Conservation (phyloP, 2,329 filamentous ascomycete genomes). For the Nannizzia gypsea region DNA sequence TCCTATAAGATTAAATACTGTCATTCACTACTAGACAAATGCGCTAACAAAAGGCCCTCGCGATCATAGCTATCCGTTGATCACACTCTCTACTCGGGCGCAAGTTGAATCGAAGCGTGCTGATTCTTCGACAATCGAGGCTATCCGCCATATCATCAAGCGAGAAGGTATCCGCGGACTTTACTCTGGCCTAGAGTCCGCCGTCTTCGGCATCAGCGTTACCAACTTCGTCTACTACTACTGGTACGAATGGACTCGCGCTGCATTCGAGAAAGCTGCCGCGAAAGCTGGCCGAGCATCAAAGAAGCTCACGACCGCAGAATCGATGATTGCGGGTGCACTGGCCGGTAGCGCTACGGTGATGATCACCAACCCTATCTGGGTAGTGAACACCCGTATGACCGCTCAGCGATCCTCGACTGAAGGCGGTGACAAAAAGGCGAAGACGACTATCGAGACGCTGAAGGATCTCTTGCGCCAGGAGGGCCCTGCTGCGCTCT, state of each 20-base stretch:
- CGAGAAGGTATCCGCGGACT: conserved; percentile 82
- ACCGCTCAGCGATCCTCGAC: conserved; percentile 65
- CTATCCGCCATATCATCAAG: conserved; percentile 74
- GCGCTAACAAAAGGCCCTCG: not conserved
- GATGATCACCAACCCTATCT: conserved; percentile 94
- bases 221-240: conserved; percentile 99
- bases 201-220: conserved; percentile 91
- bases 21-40: not conserved
- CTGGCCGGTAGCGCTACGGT: conserved; percentile 90
- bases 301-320: conserved; percentile 76
- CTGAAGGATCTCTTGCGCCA: conserved; percentile 67
- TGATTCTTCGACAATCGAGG: conserved; percentile 69
- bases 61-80: conserved; percentile 67
- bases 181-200: conserved; percentile 86
- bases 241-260: conserved; percentile 95
- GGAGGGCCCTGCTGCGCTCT: conserved; percentile 75
- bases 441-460: conserved; percentile 66
- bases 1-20: too few relatives aligned
- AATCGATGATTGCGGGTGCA: conserved; percentile 91
- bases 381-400: conserved; percentile 98
- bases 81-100: conserved; percentile 91
- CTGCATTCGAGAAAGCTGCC: conserved; percentile 68
- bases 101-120: conserved; percentile 95
- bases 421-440: conserved; percentile 35
- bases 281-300: conserved; percentile 58